Base-by-base conservation (phyloP, 345 rosid species). In the Citrus unshiu region DNA sequence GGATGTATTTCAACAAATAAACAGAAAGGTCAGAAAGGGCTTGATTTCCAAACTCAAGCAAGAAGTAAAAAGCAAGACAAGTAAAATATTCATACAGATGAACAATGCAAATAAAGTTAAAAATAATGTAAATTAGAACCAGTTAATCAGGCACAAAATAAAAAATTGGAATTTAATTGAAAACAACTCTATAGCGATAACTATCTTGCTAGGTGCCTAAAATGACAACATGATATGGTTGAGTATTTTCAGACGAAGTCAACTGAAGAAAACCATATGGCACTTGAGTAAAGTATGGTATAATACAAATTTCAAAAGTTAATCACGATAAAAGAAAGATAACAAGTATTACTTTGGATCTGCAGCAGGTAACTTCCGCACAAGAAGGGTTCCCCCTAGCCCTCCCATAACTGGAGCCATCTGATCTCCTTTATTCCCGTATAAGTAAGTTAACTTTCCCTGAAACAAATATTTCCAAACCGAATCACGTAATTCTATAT, bases 361-460 rank as follows among this genome's bases (percentile, higher is more conserved):
- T 43, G 91, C 89, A 56, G 76, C 46, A 22, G 98, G 92, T 84
- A 96, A 82, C 83, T 93, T 96, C 62, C 99, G 90, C 62, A 96
- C 85, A 25, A 96, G 99, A 84, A 93, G 95, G 18, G 98, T 90
- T 72, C 92, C 91, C n/a, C 89, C 90, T 61, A 88, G 79, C 30
- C 78, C 86, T 74, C 91, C 93, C 27, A 86, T 77, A 72, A 91
- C 84, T 32, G 97, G 93, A 68, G 89, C 81, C 97, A 95, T 92
- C 46, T 91, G 91, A 76, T 61, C 83, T 79, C 92, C 98, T 86
- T 89, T 91, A 77, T 78, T 86, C 82, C 94, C 86, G 78, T 90
- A 93, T 72, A 93, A 82, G 81, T 77, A 96, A 22, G 98, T 94
- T 86, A 96, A 78, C 80, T 81, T 96, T 29, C 97, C 98, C 68